Conservation (phyloP, 768 basidiomycete genomes). For the Amanita subjunquillea region DNA sequence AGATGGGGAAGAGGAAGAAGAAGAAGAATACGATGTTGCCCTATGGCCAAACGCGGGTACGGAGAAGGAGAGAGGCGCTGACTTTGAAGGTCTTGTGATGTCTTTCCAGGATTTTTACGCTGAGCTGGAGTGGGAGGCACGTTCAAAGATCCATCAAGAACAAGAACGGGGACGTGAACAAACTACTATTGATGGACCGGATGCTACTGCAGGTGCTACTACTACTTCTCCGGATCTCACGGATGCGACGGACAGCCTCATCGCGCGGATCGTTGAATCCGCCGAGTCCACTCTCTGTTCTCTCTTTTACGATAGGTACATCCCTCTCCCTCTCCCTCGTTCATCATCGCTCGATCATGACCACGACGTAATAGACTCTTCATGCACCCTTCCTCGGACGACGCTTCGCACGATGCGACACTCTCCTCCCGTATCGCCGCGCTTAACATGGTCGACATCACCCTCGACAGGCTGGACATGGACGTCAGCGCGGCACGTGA, state of each 20-base stretch:
- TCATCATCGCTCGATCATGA: background rate
- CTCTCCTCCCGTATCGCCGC: conserved; percentile 85
- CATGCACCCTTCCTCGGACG: conserved; percentile 53
- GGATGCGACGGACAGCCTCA: conserved; percentile 20
- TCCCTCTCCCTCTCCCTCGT: conserved; percentile 5
- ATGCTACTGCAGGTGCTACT: background rate
- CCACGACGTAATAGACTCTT: conserved; percentile 46
- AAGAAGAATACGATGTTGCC: conserved; percentile 30
- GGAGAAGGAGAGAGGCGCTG: conserved; percentile 21
- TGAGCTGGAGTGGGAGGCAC: conserved; percentile 46
- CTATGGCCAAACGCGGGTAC: conserved; percentile 13
- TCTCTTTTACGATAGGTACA: conserved; percentile 78
- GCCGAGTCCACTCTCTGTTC: conserved; percentile 66
- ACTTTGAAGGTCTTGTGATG: conserved; percentile 36
- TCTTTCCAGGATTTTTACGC: conserved; percentile 66
- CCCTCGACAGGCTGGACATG: conserved; percentile 83
- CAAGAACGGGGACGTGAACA: conserved; percentile 22
- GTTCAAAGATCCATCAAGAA: conserved; percentile 23
- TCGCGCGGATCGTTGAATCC: conserved; percentile 51
- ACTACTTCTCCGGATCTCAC: background rate
- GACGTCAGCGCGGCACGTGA: conserved; percentile 48
- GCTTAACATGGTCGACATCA: conserved; percentile 82
- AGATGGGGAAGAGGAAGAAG: conserved; percentile 13
- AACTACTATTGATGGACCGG: background rate
- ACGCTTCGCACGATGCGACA: conserved; percentile 83